Evolutionary conservation across 2,329 filamentous ascomycete genomes (phyloP).

Genomic region (Xylariaceae sp.): DNA sequence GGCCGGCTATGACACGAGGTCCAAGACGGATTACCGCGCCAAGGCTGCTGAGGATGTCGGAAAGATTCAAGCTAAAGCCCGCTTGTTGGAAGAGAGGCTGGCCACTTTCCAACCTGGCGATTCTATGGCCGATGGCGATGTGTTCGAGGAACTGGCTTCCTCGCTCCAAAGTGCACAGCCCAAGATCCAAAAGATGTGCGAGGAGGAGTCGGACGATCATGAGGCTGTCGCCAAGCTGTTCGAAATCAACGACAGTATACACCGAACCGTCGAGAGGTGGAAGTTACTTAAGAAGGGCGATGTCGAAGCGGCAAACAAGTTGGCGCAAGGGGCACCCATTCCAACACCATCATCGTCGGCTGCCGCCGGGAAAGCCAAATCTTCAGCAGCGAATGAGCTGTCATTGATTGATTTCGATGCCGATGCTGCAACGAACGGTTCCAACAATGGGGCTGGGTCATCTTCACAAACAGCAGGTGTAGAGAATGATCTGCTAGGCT

Average conservation of each 20-base stretch:
- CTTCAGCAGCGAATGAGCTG: constrained; percentile 73
- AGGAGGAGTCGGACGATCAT: constrained; percentile 96
- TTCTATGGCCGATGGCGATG: constrained; percentile 71
- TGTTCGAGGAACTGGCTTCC: constrained; percentile 84
- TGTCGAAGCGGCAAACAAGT: constrained; percentile 79
- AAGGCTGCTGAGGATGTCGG: constrained; percentile 95
- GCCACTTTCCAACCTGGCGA: constrained; percentile 85
- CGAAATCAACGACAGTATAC: constrained; percentile 98
- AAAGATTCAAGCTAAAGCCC: constrained; percentile 95
- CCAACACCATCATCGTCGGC: constrained; percentile 35
- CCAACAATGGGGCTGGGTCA: constrained; percentile 50
- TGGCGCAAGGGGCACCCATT: constrained; percentile 76
- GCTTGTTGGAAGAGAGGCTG: constrained; percentile 89
- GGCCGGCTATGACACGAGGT: constrained; percentile 94
- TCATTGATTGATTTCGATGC: constrained; percentile 92
- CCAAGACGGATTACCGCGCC: constrained; percentile 96
- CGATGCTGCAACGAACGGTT: constrained; percentile 58
- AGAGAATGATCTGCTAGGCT: constrained; percentile 88
- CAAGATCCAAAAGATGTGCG: constrained; percentile 99
- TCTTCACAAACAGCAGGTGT: constrained; percentile 67
- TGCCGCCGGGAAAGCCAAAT: constrained; percentile 59
- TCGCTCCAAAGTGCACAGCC: constrained; percentile 92
- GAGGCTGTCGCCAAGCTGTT: constrained; percentile 95
- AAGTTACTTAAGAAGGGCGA: constrained; percentile 97
- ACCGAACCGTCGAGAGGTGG: constrained; percentile 93